Base-by-base conservation (phyloP, 108 stramenopile species). In the Nitzschia sp. region DNA sequence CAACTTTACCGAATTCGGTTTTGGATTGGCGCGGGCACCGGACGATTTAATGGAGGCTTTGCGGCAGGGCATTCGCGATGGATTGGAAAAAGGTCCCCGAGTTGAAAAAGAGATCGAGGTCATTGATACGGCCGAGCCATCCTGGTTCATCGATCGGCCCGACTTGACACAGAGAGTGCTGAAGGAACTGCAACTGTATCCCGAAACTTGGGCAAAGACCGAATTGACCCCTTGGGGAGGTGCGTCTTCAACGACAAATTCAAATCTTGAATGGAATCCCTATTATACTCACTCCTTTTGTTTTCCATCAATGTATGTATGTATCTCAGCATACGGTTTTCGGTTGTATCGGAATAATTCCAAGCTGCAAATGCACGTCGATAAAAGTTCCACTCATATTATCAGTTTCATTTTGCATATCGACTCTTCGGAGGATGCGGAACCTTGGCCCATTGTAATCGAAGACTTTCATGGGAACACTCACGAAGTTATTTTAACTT, bases 331-430 rank as follows among this genome's bases (percentile, higher is more conserved):
- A 1, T 95, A 92, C 71, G 94, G 91, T 3, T 80, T 93, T 53
- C 85, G 92, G 3, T 71, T 86, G 41, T 96, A 96, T 66, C 81
- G 78, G 50, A 87, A 89, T 65, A 77, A 88, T 60, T 85, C 89
- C 6, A 75, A 65, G 53, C 56, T 96, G 22, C 69, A 69, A 36
- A 89, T 96, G 86, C 95, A 96, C 47, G 73, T 86, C 15, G 95
- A 96, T 68, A 88, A 86, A 53, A 48, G 85, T 17, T 46, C 30
- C 31, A 93, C 90, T 17, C 95, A 96, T 65, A 76, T 93, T 26
- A 85, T 95, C 11, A 76, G 78, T n/a, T 85, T 77, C 28, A 95
- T 95, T 58, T 74, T 88, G 9, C 91, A 96, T 53, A 85, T 96
- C 38, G 95, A 88, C 32, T 79, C 77, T 17, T 77, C 73, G 6